Base-by-base conservation (phyloP, 2,329 filamentous ascomycete genomes). In the Rhynchosporium agropyri region DNA sequence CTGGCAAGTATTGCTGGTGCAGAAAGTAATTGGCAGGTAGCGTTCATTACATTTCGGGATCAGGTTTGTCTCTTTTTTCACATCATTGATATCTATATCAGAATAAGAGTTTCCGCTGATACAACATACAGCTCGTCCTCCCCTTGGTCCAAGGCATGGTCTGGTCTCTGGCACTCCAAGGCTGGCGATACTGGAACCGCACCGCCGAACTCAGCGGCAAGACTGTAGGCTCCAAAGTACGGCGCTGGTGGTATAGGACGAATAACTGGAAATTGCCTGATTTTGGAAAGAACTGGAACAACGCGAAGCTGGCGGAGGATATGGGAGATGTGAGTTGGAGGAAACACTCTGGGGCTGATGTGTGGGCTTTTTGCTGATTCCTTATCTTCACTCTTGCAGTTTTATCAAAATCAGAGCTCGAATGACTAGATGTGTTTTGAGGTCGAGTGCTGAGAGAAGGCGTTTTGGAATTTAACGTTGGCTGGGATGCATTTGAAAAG, bases 221-320 rank as follows among this genome's bases (percentile, higher is more conserved):
- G 70, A 88, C 86, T 31, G 79, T 90, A 15, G 95, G 95, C 28
- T 91, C 90, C 6, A 85, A 84, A 69, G 79, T 95, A 55, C 83
- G 95, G 70, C 83, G 92, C 68, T 98, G 94, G 95, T 99, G 95
- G 94, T 97, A 92, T 80, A 85, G 84, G 28, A 90, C 96, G 20
- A 98, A 98, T 74, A 92, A 96, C 72, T 98, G 95, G 95, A 81
- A 83, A 55, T 77, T 94, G 62, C 89, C 89, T 12, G 69, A 69
- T 36, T 61, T 36, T 15, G 50, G 69, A 36, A 68, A 57, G 49
- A 59, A 63, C n/a, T 58, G 63, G 45, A 67, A 60, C 29, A 66
- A 72, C 64, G 58, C 62, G n/a, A 73, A 74, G 61, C 61, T 78
- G 50, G 75, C 76, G 46, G 71, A 71, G 50, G 74, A 77, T 58